Evolutionary conservation across 2,329 filamentous ascomycete species (phyloP).

Genomic region (Grosmannia serpens): DNA sequence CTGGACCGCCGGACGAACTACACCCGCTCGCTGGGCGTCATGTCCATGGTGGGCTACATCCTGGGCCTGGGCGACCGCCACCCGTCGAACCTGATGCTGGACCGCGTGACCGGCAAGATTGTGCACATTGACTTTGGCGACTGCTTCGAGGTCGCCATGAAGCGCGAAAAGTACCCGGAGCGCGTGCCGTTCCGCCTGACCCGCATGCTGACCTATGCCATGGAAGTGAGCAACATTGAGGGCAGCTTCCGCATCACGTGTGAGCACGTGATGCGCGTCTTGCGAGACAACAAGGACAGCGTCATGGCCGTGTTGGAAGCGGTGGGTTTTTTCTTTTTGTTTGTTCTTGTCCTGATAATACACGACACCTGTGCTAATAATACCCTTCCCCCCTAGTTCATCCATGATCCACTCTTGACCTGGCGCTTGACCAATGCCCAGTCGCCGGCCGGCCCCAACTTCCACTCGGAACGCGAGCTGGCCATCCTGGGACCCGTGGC

Average conservation of each 20-base stretch:
- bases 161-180: conserved; percentile 97
- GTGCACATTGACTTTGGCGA: conserved; percentile 99
- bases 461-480: conserved; percentile 47
- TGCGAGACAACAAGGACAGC: conserved; percentile 95
- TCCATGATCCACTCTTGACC: conserved; percentile 96
- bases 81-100: conserved; percentile 95
- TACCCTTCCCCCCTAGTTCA: conserved; percentile 53
- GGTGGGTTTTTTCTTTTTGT: conserved; percentile 44
- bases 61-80: conserved; percentile 92
- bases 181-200: conserved; percentile 95
- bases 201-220: conserved; percentile 97
- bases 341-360: conserved; percentile 3
- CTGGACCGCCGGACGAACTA: conserved; percentile 97
- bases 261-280: conserved; percentile 94
- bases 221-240: conserved; percentile 99
- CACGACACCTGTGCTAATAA: conserved; percentile 8
- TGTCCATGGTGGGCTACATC: conserved; percentile 99
- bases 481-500: conserved; percentile 31
- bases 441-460: conserved; percentile 55
- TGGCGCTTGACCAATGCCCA: conserved; percentile 70
- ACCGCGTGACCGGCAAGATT: conserved; percentile 90
- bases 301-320: conserved; percentile 97
- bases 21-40: conserved; percentile 90
- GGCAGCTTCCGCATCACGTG: conserved; percentile 97
- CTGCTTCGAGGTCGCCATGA: conserved; percentile 99